phyloP scores from a whole-genome alignment of 1,284 basidiomycete genomes.

The Irpex lacteus region DNA sequence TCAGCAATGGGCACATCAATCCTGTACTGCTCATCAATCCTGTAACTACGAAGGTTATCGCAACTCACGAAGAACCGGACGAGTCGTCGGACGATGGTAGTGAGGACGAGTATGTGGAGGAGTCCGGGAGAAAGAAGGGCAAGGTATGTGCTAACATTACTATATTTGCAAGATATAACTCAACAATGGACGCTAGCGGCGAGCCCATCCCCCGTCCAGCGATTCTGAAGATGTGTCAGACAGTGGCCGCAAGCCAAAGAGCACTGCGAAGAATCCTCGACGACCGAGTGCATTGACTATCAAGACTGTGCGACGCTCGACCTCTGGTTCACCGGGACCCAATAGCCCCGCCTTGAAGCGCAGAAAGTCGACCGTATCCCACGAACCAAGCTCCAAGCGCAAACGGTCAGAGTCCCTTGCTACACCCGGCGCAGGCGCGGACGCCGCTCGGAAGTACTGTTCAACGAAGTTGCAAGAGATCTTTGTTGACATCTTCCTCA shows the following conservation, averaged over 20 bases:
- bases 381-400: constrained; percentile 35
- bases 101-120: constrained; percentile 68
- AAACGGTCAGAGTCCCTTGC: constrained; percentile 33
- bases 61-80: constrained; percentile 12
- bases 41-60: background rate
- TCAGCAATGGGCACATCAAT: background rate
- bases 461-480: constrained; percentile 68
- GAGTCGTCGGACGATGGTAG: constrained; percentile 57
- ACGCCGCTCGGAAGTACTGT: constrained; percentile 75
- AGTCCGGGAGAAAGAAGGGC: constrained; percentile 27
- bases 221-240: constrained; percentile 45
- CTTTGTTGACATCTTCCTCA: constrained; percentile 63
- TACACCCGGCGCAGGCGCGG: constrained; percentile 32
- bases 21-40: constrained; percentile 1
- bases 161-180: constrained; percentile 3
- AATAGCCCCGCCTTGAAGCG: constrained; percentile 35
- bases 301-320: constrained; percentile 12
- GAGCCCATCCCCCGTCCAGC: constrained; percentile 28
- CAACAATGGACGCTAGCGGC: constrained; percentile 8
- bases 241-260: constrained; percentile 19
- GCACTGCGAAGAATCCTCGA: constrained; percentile 16
- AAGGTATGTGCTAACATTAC: constrained; percentile 34
- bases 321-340: constrained; percentile 22
- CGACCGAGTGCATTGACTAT: constrained; percentile 15
- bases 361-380: constrained; percentile 32